Percentiles rank a stretch among this genome's conserved stretches.
These are phyloP conservation scores for Cicer cuneatum DNA, from an alignment of 306 rosid species.

Conservation along the genomic window DNA sequence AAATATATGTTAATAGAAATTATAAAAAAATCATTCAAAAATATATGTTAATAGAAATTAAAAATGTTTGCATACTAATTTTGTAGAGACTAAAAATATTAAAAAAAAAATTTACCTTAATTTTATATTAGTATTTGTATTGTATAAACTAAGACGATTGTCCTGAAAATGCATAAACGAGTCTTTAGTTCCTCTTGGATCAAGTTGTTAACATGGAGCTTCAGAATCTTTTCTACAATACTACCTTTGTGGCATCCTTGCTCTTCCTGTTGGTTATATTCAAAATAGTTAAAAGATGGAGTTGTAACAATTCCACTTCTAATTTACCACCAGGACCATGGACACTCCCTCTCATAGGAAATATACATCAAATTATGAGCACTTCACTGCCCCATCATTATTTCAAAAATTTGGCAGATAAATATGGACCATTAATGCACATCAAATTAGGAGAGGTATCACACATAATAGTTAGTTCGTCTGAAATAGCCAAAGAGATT, in stretches of 20 bases:
- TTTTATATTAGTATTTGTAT: too few relatives aligned
- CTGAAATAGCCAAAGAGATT: conserved; percentile 32
- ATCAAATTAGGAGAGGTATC: conserved; percentile 44
- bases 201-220: not conserved
- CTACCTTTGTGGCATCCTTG: not conserved
- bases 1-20: too few relatives aligned
- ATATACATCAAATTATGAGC: not conserved
- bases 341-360: conserved; percentile 42
- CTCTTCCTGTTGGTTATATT: conserved; percentile 1
- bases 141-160: too few relatives aligned
- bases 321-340: conserved; percentile 46
- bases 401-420: not conserved
- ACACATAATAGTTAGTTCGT: conserved; percentile 29
- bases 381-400: not conserved
- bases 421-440: conserved; percentile 41
- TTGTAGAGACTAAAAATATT: too few relatives aligned
- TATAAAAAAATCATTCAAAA: too few relatives aligned
- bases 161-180: not conserved
- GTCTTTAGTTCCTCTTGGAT: not conserved
- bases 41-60: too few relatives aligned
- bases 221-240: not conserved
- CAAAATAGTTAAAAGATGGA: not conserved
- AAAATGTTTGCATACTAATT: too few relatives aligned
- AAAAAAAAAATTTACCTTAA: too few relatives aligned
- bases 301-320: not conserved